Evolutionary conservation across 1,284 basidiomycete genomes (phyloP).

Genomic region (Cystobasidiaceae sp.): DNA sequence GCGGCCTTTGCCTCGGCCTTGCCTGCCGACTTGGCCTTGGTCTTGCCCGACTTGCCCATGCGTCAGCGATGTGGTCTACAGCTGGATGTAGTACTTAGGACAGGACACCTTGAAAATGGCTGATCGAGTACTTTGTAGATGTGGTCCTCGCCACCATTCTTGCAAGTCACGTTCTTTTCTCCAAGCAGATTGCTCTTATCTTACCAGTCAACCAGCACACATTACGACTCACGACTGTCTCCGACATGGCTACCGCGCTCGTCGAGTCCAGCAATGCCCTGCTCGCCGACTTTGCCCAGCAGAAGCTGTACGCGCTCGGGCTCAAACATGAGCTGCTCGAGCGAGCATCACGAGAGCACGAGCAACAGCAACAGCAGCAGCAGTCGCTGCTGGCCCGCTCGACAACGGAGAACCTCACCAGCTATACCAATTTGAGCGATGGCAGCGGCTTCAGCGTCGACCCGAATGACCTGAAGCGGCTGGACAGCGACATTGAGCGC

Average conservation of each 20-base stretch:
- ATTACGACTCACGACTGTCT: too few species aligned
- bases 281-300: conserved; percentile 5
- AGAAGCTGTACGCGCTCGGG: conserved; percentile 15
- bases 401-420: conserved; percentile 25
- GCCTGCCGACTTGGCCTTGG: conserved; percentile 7
- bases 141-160: too few species aligned
- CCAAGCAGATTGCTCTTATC: too few species aligned
- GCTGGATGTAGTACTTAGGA: too few species aligned
- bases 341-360: conserved; percentile 8
- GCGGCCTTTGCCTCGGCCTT: conserved; percentile 29
- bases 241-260: neutral
- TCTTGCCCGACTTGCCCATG: conserved; percentile 28
- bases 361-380: neutral
- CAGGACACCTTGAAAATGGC: too few species aligned
- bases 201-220: too few species aligned
- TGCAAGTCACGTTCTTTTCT: too few species aligned
- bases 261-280: neutral
- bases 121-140: too few species aligned
- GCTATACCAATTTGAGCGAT: conserved; percentile 30
- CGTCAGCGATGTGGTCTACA: too few species aligned
- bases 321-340: conserved; percentile 25
- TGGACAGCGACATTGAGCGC: conserved; percentile 16
- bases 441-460: conserved; percentile 15
- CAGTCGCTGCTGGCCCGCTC: conserved; percentile 13
- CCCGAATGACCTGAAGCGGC: conserved; percentile 24